Evolutionary conservation across 2,329 filamentous ascomycete genomes (phyloP), one percentile per base, ranked within the genome.

Genomic region (Colletotrichum siamense): DNA sequence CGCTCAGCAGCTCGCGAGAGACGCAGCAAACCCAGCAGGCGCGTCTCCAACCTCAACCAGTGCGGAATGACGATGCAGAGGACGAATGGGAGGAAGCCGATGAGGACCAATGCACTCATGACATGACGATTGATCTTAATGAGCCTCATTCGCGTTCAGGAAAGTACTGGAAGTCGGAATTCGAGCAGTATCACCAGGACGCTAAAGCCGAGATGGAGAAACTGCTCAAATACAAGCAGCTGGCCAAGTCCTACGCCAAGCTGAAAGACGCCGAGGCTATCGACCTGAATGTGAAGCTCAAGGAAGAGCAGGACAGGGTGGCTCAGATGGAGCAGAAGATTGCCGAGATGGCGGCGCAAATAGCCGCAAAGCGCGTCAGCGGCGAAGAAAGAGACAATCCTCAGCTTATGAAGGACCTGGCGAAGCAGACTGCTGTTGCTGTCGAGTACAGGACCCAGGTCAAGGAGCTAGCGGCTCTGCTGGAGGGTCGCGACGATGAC

Each of bases 91-190:
- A 92, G 75, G 86, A 86, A 15, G 80, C 78, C 18, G 84, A 86
- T 6, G 86, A 87, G 18, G 84, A 85, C 49, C 82, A 85, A 39
- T 86, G 85, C 79, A 90, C 91, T 68, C 88, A 89, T 71, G 93
- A 95, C 79, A 86, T 92, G 73, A 95, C 94, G 0, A 85, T 93
- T 64, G 94, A 96, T 80, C 85, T 95, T 65, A 93, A 94, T 77
- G 92, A 95, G 80, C 94, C 95, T 8, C 91, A 92, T 78, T 95
- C 94, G 3, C 91, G 94, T 75, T 95, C 94, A 6, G 94, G 94
- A 8, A 92, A 91, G 80, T 96, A 94, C 84, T 96, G 95, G 95
- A 96, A 96, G 84, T 89, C 91, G 28, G 91, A 95, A 81, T 96
- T 94, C 80, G 90, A 95, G 79, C 90, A 89, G 71, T 96, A 96